A percentile compares a stretch with the other conserved stretches of the same genome.
phyloP scores from a whole-genome alignment of 495 filamentous ascomycete genomes.

The Penicillium arizonense region DNA sequence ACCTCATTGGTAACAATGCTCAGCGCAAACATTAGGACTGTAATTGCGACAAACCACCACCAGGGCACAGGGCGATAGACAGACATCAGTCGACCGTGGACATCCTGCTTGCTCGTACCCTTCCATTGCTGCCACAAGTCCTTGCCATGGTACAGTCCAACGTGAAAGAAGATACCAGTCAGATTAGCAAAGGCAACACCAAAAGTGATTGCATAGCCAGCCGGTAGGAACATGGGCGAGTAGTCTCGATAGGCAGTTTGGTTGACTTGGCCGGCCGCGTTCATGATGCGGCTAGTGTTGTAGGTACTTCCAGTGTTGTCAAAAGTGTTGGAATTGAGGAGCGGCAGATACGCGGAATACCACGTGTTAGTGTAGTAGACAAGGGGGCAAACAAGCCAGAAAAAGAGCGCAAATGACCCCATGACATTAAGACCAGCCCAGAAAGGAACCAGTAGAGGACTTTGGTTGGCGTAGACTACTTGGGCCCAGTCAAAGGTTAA shows the following conservation, averaged over 20 bases:
- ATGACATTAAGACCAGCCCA: conserved; percentile 92
- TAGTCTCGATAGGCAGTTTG: conserved; percentile 40
- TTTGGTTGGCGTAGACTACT: conserved; percentile 81
- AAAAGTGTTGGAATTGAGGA: conserved; percentile 47
- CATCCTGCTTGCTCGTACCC: conserved; percentile 55
- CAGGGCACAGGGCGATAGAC: conserved; percentile 37
- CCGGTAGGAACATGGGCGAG: conserved; percentile 48
- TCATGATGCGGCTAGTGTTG: conserved; percentile 44
- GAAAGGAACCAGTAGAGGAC: conserved; percentile 81
- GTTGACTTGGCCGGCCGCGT: conserved; percentile 37
- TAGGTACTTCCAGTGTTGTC: conserved; percentile 45
- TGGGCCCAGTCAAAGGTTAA: conserved; percentile 94
- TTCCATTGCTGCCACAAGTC: conserved; percentile 62
- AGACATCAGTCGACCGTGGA: conserved; percentile 41
- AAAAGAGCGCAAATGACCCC: conserved; percentile 77
- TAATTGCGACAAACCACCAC: conserved; percentile 44
- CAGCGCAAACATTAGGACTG: conserved; percentile 53
- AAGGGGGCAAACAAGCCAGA: conserved; percentile 85
- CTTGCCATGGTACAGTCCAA: conserved; percentile 62
- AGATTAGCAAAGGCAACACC: conserved; percentile 72
- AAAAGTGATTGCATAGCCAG: conserved; percentile 54
- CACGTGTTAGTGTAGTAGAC: conserved; percentile 67
- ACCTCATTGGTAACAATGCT: conserved; percentile 62
- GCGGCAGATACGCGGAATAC: conserved; percentile 54
- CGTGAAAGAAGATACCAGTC: conserved; percentile 62